phyloP scores from a whole-genome alignment of 2,329 filamentous ascomycete species.

The Sporothrix pallida region DNA sequence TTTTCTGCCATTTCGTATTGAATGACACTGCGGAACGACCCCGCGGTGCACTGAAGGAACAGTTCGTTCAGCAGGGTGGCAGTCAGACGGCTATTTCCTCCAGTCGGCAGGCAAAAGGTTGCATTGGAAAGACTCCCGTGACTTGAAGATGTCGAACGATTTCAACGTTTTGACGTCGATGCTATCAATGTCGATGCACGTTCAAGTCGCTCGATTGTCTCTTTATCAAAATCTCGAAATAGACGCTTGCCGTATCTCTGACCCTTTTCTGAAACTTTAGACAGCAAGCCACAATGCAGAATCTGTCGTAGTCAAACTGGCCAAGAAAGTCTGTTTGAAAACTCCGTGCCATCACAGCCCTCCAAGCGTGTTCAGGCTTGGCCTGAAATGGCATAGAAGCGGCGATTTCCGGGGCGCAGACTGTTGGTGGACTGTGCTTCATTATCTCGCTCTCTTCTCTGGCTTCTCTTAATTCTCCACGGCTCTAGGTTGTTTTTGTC shows the following conservation, averaged over 20 bases:
- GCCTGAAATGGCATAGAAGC: neutral
- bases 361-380: neutral
- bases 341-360: neutral
- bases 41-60: neutral
- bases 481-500: slow-evolving; percentile 8
- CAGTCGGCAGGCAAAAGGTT: slow-evolving; percentile 1
- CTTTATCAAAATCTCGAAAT: neutral
- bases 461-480: neutral
- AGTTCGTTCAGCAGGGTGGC: neutral
- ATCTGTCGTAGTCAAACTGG: neutral
- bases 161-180: neutral
- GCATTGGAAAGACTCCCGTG: neutral
- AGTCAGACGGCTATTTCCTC: neutral
- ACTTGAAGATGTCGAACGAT: neutral
- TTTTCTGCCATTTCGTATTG: neutral
- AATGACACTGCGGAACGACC: slow-evolving; percentile 7
- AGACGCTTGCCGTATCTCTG: neutral
- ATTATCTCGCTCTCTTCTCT: neutral
- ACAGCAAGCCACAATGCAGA: neutral
- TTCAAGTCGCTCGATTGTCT: neutral
- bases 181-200: neutral
- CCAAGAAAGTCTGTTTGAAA: neutral
- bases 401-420: neutral
- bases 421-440: neutral
- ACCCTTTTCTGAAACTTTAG: neutral